Base-by-base conservation (phyloP, 129 eudicot genomes). In the Flaveria linearis region DNA sequence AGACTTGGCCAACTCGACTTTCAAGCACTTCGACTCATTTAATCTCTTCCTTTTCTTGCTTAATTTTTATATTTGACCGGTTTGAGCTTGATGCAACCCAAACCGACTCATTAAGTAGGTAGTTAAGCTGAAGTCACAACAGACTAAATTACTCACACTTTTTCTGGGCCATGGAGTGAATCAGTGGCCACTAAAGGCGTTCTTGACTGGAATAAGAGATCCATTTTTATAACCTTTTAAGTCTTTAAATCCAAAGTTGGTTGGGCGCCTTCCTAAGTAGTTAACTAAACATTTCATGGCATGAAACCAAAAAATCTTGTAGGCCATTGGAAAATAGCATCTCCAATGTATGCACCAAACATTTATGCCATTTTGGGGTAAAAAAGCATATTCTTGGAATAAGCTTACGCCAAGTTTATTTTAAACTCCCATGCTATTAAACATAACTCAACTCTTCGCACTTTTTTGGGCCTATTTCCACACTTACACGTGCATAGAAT, bases 201-300 rank as follows among this genome's bases (percentile, higher is more conserved):
- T 26, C 17, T 62, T 11, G 41, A 25, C 12, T 60, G 66, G 41
- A 13, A 12, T 62, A n/a, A 26, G 18, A 42, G 67, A 8, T 25
- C 42, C 3, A 14, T 61, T 62, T 61, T 13, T 14, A 3, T 22
- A 58, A 61, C 68, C 14, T 25, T 60, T 26, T 28, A 62, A 62
- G 67, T 25, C 42, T 62, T 62, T 26, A 62, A 62, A 3, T 13
- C 41, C 17, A 61, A 3, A 9, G 65, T 58, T 58, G 67, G 13
- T 61, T 23, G 67, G 18, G 42, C 10, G 62, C 14, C 22, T 28
- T 73, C 14, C 9, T 14, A 20, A 20, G 56, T 18, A 41, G 52
- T 73, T 61, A 63, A 30, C 79, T 47, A 50, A 75, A 49, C 20
- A 49, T 12, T 46, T 28, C 28, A 47, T 49, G 41, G 52, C 56